phyloP scores from a whole-genome alignment of 371 early-diverging fungal species.

The Rhizopus delemar region DNA sequence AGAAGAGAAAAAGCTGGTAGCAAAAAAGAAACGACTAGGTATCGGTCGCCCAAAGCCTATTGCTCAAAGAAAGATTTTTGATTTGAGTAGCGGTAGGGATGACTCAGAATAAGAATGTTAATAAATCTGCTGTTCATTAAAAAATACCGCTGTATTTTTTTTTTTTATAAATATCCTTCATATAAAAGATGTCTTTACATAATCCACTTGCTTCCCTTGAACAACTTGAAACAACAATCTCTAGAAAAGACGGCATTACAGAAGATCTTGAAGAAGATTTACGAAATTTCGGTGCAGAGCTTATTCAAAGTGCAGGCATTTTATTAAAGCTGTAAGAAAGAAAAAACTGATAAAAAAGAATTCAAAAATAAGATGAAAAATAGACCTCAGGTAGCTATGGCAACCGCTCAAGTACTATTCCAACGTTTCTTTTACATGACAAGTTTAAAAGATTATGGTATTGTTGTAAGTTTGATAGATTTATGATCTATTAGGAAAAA shows the following conservation, averaged over 20 bases:
- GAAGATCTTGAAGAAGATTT: slow-evolving; percentile 73
- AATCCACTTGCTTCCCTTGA: slow-evolving; percentile 75
- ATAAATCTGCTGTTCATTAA: not conserved
- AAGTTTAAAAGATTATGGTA: slow-evolving; percentile 68
- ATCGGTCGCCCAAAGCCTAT: slow-evolving; percentile 13
- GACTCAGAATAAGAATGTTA: not conserved
- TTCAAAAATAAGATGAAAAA: too few species aligned
- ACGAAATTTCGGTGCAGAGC: slow-evolving; percentile 75
- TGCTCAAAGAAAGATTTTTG: slow-evolving; percentile 10
- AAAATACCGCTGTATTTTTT: not conserved
- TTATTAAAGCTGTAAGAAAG: slow-evolving; percentile 74
- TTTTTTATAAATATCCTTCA: not conserved
- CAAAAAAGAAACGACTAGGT: slow-evolving; percentile 21
- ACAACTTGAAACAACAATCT: slow-evolving; percentile 70
- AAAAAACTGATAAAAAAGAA: not conserved
- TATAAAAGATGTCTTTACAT: slow-evolving; percentile 40
- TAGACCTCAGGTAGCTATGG: slow-evolving; percentile 93
- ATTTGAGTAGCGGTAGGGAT: slow-evolving; percentile 7
- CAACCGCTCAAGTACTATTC: slow-evolving; percentile 93
- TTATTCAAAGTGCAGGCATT: slow-evolving; percentile 86
- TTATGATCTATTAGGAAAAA: too few species aligned
- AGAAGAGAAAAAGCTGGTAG: not conserved
- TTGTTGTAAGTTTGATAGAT: slow-evolving; percentile 56
- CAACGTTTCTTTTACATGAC: slow-evolving; percentile 90
- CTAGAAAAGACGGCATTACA: slow-evolving; percentile 66